Base-by-base conservation (phyloP, 129 eudicot genomes). In the Chrysanthemum lavandulifolium region DNA sequence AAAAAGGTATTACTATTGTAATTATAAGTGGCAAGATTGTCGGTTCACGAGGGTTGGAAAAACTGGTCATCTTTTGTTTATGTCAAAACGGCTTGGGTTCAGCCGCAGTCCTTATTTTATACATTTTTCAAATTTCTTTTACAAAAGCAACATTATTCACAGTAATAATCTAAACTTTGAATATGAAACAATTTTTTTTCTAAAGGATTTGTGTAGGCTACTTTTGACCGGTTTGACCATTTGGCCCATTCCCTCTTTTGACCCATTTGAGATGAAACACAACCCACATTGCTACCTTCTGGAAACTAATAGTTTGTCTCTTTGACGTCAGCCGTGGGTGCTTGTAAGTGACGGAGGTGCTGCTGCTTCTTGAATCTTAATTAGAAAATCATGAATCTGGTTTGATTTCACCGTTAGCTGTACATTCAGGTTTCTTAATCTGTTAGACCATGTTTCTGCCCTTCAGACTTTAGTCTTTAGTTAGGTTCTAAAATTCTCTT, bases 1-100 rank as follows among this genome's bases (percentile, higher is more conserved):
- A 63, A 92, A 85, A 64, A 73, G 97, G 98, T 89, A 80, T 53
- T 4, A 43, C 21, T 56, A 10, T 36, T 31, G 21, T 36, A 36
- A 36, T 36, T 2, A 36, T 36, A 36, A 36, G 10, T 36, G 45
- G 45, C 45, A 36, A 36, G 45, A 36, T 36, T 6, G 45, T 36
- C 10, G 45, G 45, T 36, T 36, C 45, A 3, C 5, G 45, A 36
- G 45, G 45, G 45, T 36, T 36, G 45, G 45, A 36, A 36, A 36
- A 36, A 36, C 45, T 36, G 45, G 45, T 49, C 36, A 13, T 48
- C 0, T 12, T 12, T 12, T 27, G 45, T 36, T 36, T 36, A 31
- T 31, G 36, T 40, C 10, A 40, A 40, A 40, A 40, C 10, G 47
- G 47, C 47, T 40, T 40, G 47, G 10, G 47, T 40, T 40, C 9